Evolutionary conservation across 495 filamentous ascomycete genomes (phyloP).

Genomic region (Annulohypoxylon maeteangense): DNA sequence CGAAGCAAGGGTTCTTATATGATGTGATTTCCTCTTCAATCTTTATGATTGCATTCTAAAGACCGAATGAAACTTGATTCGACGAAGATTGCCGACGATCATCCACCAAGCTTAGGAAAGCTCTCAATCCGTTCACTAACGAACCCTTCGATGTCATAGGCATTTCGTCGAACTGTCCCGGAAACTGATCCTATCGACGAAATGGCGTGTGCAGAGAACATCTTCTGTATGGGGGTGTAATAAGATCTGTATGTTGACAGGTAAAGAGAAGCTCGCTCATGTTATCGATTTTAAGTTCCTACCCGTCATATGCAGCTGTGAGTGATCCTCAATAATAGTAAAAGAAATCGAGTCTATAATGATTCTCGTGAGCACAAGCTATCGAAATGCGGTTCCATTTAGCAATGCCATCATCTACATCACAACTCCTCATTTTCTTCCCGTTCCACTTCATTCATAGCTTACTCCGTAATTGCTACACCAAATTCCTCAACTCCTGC

Average conservation of each 20-base stretch:
- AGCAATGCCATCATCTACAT: too few relatives aligned
- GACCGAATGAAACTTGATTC: background rate
- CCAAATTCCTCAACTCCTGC: constrained; percentile 63
- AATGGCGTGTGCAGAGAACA: too few relatives aligned
- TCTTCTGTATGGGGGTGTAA: too few relatives aligned
- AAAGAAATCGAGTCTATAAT: background rate
- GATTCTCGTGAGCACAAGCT: background rate
- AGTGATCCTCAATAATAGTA: background rate
- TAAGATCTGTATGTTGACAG: too few relatives aligned
- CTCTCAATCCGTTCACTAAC: background rate
- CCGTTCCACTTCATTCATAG: constrained; percentile 1
- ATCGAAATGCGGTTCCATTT: too few relatives aligned
- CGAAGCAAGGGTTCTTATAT: background rate
- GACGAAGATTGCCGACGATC: background rate
- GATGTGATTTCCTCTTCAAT: background rate
- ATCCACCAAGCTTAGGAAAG: background rate
- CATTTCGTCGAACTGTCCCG: background rate
- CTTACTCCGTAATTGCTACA: constrained; percentile 43
- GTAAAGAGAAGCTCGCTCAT: too few relatives aligned
- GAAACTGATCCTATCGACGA: background rate
- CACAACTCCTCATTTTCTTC: background rate
- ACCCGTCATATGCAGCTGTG: background rate
- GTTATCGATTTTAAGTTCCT: too few relatives aligned
- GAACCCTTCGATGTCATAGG: background rate
- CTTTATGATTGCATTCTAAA: background rate